Conservation (phyloP, 2,329 filamentous ascomycete species). For the Alternaria postmessia region DNA sequence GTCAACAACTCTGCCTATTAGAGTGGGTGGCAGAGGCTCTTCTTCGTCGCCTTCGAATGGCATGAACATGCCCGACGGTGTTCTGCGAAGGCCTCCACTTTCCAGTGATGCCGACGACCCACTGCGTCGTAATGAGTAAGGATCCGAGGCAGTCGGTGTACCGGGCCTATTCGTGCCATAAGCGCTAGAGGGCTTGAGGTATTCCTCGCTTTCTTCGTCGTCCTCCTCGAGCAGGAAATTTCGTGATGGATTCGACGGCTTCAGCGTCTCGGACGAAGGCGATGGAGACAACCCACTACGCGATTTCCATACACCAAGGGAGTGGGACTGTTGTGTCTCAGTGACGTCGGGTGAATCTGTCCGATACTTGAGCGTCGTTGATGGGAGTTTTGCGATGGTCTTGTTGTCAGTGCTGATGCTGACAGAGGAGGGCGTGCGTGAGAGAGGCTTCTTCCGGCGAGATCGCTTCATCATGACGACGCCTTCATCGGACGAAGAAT, state of each 20-base stretch:
- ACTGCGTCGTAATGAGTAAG: constrained; percentile 29
- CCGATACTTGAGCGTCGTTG: constrained; percentile 85
- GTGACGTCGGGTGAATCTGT: constrained; percentile 75
- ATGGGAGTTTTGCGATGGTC: constrained; percentile 86
- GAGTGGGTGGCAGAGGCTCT: constrained; percentile 63
- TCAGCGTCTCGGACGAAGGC: constrained; percentile 82
- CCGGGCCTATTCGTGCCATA: constrained; percentile 47
- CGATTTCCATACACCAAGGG: constrained; percentile 56
- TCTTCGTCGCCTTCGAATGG: constrained; percentile 79
- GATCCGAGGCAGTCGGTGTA: constrained; percentile 45
- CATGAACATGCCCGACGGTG: constrained; percentile 90
- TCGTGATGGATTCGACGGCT: constrained; percentile 72
- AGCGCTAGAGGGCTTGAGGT: constrained; percentile 54
- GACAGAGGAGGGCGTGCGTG: constrained; percentile 63
- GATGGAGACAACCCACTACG: constrained; percentile 68
- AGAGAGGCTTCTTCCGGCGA: constrained; percentile 57
- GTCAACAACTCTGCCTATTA: constrained; percentile 82
- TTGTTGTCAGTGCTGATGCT: constrained; percentile 72
- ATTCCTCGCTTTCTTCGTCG: constrained; percentile 53
- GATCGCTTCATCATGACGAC: constrained; percentile 83
- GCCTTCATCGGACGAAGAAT: constrained; percentile 74
- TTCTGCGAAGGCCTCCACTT: constrained; percentile 72
- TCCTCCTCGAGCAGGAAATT: constrained; percentile 72
- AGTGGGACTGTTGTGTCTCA: constrained; percentile 59
- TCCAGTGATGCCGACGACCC: constrained; percentile 28